Base-by-base conservation (phyloP, 2,329 filamentous ascomycete species). In the Coleophoma crateriformis region DNA sequence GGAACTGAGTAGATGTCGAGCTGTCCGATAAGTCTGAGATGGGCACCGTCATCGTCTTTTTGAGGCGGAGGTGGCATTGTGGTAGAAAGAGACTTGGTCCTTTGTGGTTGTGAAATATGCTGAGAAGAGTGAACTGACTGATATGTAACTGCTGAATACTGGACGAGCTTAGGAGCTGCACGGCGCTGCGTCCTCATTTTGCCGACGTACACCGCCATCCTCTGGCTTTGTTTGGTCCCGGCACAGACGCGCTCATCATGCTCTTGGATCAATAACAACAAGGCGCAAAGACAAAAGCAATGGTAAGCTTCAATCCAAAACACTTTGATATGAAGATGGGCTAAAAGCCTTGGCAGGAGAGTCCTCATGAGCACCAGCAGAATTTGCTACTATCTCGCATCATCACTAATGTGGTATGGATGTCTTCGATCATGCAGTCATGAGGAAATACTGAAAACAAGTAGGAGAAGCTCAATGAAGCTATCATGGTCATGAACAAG, bases 331-430 rank as follows among this genome's bases (percentile, higher is more conserved):
- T 37, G 6, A 45, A 44, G 41, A 40, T 35, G 15, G 7, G 7
- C 17, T 41, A 7, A 17, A 51, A 14, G 14, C 45, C 8, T n/a
- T 12, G 37, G 44, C 48, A 86, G 92, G 94, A 99, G 70, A 96
- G 89, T 63, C 94, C 94, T 37, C 94, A 99, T 66, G 94, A 97
- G 68, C 91, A 97, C 61, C 94, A 97, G 75, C 92, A 99, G 76
- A 95, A 87, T 64, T 77, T 96, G 47, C 78, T 99, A 61, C 81
- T 97, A 42, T 94, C 90, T 19, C 89, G 94, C 54, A 96, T 99
- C 71, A 95, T 96, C 71, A 94, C 86, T 65, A 99, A 99, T 65
- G 91, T 97, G 64, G 92, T 97, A 79, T 66, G 88, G 75, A 45
- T 46, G n/a, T 33, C 42, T 34, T 46, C 34, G 34, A 22, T 47